phyloP scores from a whole-genome alignment of 352 stramenopile genomes.

The Phytopythium cucurbitacearum region DNA sequence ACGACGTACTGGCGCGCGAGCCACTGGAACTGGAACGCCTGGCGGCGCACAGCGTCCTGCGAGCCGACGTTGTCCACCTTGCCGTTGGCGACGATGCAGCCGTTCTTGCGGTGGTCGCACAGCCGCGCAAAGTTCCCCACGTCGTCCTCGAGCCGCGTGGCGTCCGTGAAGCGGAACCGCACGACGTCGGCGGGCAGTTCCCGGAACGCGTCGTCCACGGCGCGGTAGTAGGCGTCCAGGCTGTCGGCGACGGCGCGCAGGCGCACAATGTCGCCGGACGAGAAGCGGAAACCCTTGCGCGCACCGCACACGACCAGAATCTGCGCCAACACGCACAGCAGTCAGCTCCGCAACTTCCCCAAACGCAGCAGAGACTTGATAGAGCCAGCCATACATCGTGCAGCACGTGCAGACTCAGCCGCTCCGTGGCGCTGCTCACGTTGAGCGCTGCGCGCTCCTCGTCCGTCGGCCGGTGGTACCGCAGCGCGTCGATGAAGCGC shows the following conservation, averaged over 20 bases:
- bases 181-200: conserved; percentile 53
- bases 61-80: conserved; percentile 15
- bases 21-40: conserved; percentile 71
- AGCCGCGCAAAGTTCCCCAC: conserved; percentile 35
- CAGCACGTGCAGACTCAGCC: conserved; percentile 67
- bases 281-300: conserved; percentile 77
- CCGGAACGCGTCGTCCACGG: conserved; percentile 48
- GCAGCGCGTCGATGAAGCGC: conserved; percentile 75
- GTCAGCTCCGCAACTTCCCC: neutral
- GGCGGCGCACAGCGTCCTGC: conserved; percentile 34
- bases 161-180: conserved; percentile 47
- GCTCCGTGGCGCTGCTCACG: conserved; percentile 64
- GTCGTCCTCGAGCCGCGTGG: conserved; percentile 60
- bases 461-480: conserved; percentile 81
- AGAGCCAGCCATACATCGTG: conserved; percentile 51
- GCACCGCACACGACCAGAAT: conserved; percentile 71
- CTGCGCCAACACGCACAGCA: conserved; percentile 15
- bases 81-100: neutral
- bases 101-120: conserved; percentile 16
- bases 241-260: conserved; percentile 44
- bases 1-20: conserved; percentile 60
- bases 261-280: conserved; percentile 61
- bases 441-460: conserved; percentile 68
- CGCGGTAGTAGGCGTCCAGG: conserved; percentile 46
- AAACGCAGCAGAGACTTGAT: neutral